Evolutionary conservation across 495 filamentous ascomycete species (phyloP), one percentile per base, ranked within the genome.

Genomic region (Oidiodendron maius): DNA sequence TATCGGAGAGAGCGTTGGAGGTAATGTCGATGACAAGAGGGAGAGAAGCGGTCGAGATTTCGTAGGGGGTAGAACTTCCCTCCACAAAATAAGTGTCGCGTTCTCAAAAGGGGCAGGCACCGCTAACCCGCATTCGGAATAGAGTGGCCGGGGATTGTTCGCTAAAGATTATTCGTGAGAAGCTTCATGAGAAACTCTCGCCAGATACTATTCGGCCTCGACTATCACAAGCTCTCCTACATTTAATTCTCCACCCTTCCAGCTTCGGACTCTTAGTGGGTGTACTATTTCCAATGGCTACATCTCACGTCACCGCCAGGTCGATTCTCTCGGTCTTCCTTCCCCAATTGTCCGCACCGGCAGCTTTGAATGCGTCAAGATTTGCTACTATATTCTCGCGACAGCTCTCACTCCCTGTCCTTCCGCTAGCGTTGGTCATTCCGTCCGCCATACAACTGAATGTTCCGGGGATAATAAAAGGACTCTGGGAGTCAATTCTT

Each of bases 401-500:
- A 40, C 66, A 66, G 48, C 44, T 71, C 48, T 60, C 71, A 46
- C 62, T 60, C 61, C 61, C 57, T 46, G 35, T 73, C 36, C 56
- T 81, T 51, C 64, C 76, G n/a, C 52, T 77, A 32, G 55, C 68
- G 3, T 59, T 80, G 42, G 68, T 71, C 3, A 63, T 84, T 4
- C 76, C 81, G 22, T 65, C 74, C 18, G 63, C 68, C n/a, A 71
- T 84, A 50, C 71, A 71, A 40, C 64, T 78, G 50, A 77, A 73
- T 24, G 58, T 78, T 64, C 67, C 67, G 11, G 67, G 63, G 11
- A 55, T 93, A 3, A 63, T 94, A 15, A 76, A 76, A 38, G 86
- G 82, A 30, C 76, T 99, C 51, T 97, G 91, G 87, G 94, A 96
- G 52, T 88, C 85, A 2, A 78, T 97, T 30, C 81, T 99, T 26